Base-by-base conservation (phyloP, 192 early-diverging fungal species). In the Backusella liffmaniae region DNA sequence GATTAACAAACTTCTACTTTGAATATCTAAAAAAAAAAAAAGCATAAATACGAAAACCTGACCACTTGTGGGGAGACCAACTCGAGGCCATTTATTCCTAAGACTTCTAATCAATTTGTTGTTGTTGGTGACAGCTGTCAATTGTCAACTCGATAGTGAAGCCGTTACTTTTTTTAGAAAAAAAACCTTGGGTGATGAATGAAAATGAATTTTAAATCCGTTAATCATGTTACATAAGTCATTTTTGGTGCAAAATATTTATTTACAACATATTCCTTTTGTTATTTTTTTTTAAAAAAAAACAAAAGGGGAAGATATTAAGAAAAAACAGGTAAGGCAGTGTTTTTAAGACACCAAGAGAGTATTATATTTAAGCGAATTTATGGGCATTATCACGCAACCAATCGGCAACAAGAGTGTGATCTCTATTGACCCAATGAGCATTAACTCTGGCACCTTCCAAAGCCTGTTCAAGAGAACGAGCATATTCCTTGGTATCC, bases 391-490 rank as follows among this genome's bases (percentile, higher is more conserved):
- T 72, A 8, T 44, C 62, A 35, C 30, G 26, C 5, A 77, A 59
- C 77, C 77, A 79, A n/a, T 68, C 73, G n/a, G 73, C 73, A 16
- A 80, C 79, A 30, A 35, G 32, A 18, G 76, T 29, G 29, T 62
- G 65, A 59, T 80, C 79, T 30, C 79, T 71, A 30, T 73, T 32
- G 16, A 80, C 66, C 88, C 88, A 90, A 59, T 86, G 82, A 44
- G 87, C 84, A 78, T 90, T 89, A 39, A 88, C 84, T 37, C 89
- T 84, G 73, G 90, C 86, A 66, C 84, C 86, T 78, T 95, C 94
- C 49, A 95, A 77, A 35, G 88, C 88, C 86, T 95, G 94, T 59
- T 90, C 88, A 59, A 95, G 78, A 16, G 92, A 86, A 53, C 91
- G 86, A 15, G 83, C 83, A 74, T 91, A 91, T 44, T 90, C 90